phyloP scores from a whole-genome alignment of 1,284 basidiomycete genomes.

The Exobasidium rhododendri region DNA sequence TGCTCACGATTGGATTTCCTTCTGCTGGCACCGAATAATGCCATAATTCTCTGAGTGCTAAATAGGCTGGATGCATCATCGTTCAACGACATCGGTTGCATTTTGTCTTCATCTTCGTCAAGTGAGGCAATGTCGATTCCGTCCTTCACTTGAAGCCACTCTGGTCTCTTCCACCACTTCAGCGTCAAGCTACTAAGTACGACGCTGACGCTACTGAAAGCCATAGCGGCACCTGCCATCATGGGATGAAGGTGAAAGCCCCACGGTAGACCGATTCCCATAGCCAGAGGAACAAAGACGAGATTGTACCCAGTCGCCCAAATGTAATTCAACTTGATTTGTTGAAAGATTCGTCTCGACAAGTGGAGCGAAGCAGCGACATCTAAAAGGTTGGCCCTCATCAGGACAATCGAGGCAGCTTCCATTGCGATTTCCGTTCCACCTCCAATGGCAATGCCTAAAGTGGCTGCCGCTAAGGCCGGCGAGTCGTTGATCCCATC shows the following conservation, averaged over 20 bases:
- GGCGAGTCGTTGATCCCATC: constrained; percentile 99
- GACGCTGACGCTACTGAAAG: constrained; percentile 92
- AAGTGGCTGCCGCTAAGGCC: constrained; percentile 86
- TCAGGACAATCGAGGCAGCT: constrained; percentile 94
- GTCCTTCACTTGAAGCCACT: neutral
- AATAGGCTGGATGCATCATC: neutral
- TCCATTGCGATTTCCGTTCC: constrained; percentile 96
- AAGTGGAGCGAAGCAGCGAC: constrained; percentile 94
- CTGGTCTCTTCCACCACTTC: constrained; percentile 59
- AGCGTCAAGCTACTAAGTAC: constrained; percentile 84
- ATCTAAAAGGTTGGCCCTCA: constrained; percentile 91
- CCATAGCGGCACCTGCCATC: constrained; percentile 97
- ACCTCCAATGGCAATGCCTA: constrained; percentile 91
- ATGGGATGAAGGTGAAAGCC: constrained; percentile 93
- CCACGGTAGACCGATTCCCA: constrained; percentile 91
- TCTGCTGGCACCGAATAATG: neutral
- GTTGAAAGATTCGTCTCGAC: constrained; percentile 79
- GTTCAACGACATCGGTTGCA: neutral
- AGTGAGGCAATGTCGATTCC: neutral
- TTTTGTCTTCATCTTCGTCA: neutral
- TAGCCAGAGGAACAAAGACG: constrained; percentile 93
- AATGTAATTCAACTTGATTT: constrained; percentile 67
- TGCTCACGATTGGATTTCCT: neutral
- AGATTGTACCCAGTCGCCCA: constrained; percentile 70
- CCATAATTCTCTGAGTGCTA: neutral